phyloP scores from a whole-genome alignment of 176 grass and related monocot genomes.

The Phoenix dactylifera region DNA sequence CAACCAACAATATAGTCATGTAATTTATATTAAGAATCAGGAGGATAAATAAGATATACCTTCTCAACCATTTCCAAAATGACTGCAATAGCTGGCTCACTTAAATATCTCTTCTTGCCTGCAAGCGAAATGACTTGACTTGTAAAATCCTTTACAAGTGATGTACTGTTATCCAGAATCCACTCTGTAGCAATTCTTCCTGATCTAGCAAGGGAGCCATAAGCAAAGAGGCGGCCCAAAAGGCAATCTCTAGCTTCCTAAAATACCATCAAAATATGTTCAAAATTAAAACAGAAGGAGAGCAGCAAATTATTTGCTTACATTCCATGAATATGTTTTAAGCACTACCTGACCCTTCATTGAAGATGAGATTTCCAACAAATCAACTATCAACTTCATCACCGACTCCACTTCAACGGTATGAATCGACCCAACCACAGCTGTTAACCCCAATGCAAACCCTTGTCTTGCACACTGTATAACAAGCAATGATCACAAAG shows the following conservation, averaged over 20 bases:
- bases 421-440: constrained; percentile 48
- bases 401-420: constrained; percentile 47
- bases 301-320: not conserved
- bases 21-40: too few species aligned
- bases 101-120: constrained; percentile 70
- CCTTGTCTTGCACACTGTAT: constrained; percentile 90
- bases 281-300: not conserved
- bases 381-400: constrained; percentile 66
- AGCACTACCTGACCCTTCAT: constrained; percentile 86
- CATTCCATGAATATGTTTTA: not conserved
- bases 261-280: not conserved
- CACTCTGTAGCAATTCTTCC: constrained; percentile 54
- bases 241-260: constrained; percentile 95
- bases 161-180: constrained; percentile 38
- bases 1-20: too few species aligned
- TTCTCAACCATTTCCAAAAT: constrained; percentile 78
- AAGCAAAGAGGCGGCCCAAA: constrained; percentile 83
- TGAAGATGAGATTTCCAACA: constrained; percentile 65
- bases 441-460: constrained; percentile 64
- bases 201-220: constrained; percentile 78
- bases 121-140: constrained; percentile 50
- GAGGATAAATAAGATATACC: constrained; percentile 26
- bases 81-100: constrained; percentile 61
- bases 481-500: not conserved
- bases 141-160: constrained; percentile 68